phyloP scores from a whole-genome alignment of 2,329 filamentous ascomycete species.

The Falciphora oryzae region DNA sequence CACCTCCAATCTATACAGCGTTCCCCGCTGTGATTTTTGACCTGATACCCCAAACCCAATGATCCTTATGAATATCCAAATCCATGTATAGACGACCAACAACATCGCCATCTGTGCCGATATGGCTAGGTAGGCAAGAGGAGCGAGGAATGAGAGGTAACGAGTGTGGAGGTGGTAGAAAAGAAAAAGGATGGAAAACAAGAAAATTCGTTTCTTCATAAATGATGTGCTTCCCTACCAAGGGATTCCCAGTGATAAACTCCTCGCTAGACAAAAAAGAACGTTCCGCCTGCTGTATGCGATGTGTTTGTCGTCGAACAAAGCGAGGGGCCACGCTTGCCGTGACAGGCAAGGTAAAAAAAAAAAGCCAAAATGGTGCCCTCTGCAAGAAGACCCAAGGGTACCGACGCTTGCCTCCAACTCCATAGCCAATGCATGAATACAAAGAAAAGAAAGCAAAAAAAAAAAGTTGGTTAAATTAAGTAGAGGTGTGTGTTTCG shows the following conservation, averaged over 20 bases:
- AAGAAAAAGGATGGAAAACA: neutral
- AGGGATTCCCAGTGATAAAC: neutral
- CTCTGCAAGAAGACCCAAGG: neutral
- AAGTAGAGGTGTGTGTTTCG: neutral
- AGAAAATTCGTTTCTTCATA: neutral
- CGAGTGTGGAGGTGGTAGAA: neutral
- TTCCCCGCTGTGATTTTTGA: neutral
- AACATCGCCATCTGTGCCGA: neutral
- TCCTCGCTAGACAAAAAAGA: slow-evolving; percentile 7
- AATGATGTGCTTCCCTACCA: neutral
- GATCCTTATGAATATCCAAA: neutral
- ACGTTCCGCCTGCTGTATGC: neutral
- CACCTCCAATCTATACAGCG: neutral
- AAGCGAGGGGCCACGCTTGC: neutral
- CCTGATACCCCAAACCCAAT: neutral
- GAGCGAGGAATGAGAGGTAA: neutral
- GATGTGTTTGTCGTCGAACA: neutral
- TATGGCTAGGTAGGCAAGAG: neutral
- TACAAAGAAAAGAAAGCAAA: neutral
- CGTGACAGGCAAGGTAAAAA: neutral
- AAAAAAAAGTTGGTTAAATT: neutral
- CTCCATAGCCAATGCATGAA: neutral
- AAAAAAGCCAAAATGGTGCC: neutral
- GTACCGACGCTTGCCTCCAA: neutral
- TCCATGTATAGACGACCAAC: neutral